phyloP scores from a whole-genome alignment of 1,284 basidiomycete genomes.

The Exobasidium rhododendri region DNA sequence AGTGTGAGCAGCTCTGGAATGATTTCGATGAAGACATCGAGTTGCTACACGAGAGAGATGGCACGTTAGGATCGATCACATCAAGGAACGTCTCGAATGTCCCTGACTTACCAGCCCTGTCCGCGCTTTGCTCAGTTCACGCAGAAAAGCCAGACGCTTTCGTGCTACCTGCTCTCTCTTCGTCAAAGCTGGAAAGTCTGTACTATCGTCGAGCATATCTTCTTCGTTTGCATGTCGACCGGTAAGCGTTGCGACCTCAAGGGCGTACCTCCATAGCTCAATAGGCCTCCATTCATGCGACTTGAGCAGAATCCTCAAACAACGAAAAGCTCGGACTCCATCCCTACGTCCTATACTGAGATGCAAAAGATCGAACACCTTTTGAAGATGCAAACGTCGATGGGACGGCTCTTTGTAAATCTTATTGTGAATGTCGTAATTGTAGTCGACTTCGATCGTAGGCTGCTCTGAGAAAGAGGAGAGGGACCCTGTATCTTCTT shows the following conservation, averaged over 20 bases:
- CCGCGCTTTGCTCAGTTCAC: neutral
- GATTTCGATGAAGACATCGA: slow-evolving; percentile 9
- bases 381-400: slow-evolving; percentile 6
- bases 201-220: neutral
- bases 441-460: neutral
- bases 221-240: slow-evolving; percentile 3
- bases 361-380: neutral
- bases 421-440: neutral
- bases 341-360: neutral
- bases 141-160: slow-evolving; percentile 4
- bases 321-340: neutral
- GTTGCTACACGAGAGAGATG: neutral
- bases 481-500: neutral
- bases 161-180: neutral
- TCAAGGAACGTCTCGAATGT: neutral
- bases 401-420: neutral
- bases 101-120: neutral
- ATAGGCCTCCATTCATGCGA: slow-evolving; percentile 4
- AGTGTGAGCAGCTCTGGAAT: slow-evolving; percentile 8
- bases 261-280: slow-evolving; percentile 10
- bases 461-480: neutral
- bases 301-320: slow-evolving; percentile 4
- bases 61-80: neutral
- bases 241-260: slow-evolving; percentile 2
- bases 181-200: neutral